Percentiles rank a stretch among this genome's conserved stretches.
Conservation (phyloP, 306 rosid genomes). For the Vicia sativa region DNA sequence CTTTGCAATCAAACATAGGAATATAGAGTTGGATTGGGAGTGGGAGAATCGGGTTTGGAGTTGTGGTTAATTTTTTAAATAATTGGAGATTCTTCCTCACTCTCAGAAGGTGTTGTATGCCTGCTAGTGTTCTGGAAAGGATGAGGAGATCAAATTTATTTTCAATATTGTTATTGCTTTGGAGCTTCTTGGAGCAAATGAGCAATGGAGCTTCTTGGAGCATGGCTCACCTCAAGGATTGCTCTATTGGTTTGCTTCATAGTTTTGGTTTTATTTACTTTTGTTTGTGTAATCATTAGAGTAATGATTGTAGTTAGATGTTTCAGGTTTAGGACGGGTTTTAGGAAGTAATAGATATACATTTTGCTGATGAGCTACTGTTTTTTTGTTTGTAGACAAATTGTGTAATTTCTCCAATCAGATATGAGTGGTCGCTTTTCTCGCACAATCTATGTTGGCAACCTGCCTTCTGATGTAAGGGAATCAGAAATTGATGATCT, state of each 20-base stretch:
- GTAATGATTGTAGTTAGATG: slow-evolving; percentile 49
- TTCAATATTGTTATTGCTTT: slow-evolving; percentile 86
- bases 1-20: slow-evolving; percentile 99
- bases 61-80: slow-evolving; percentile 83
- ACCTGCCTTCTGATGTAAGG: slow-evolving; percentile 89
- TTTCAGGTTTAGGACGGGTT: slow-evolving; percentile 41
- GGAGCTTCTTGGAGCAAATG: slow-evolving; percentile 99
- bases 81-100: slow-evolving; percentile 96
- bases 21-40: slow-evolving; percentile 98
- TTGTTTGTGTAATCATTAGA: slow-evolving; percentile 59
- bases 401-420: slow-evolving; percentile 39
- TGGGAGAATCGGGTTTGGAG: slow-evolving; percentile 99
- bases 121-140: slow-evolving; percentile 94
- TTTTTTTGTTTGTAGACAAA: slow-evolving; percentile 54
- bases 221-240: slow-evolving; percentile 98
- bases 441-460: slow-evolving; percentile 98
- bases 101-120: slow-evolving; percentile 87
- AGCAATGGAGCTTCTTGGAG: slow-evolving; percentile 99
- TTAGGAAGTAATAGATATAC: slow-evolving; percentile 25
- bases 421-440: slow-evolving; percentile 98
- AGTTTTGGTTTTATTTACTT: slow-evolving; percentile 72
- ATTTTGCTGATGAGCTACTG: slow-evolving; percentile 36
- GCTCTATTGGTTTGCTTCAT: slow-evolving; percentile 99
- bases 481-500: slow-evolving; percentile 92
- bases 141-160: slow-evolving; percentile 86